Evolutionary conservation across 139 green algal genomes (phyloP).

Genomic region (Parachlorella kessleri): DNA sequence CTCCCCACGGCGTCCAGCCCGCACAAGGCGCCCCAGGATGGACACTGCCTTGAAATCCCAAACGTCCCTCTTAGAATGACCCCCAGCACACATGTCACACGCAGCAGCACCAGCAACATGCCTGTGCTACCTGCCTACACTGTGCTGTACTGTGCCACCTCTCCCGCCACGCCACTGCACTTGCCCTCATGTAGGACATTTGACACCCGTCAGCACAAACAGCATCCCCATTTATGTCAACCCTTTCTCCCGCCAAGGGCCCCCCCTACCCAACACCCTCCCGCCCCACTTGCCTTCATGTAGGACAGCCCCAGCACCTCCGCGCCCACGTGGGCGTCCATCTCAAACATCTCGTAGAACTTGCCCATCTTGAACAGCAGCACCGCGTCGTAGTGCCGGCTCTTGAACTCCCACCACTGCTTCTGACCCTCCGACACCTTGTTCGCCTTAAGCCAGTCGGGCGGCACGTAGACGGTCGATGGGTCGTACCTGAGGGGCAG

Average conservation of each 20-base stretch:
- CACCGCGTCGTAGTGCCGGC: conserved; percentile 83
- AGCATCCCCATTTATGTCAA: neutral
- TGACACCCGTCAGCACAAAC: neutral
- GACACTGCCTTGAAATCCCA: no score
- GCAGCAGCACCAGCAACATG: no score
- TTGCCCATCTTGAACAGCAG: conserved; percentile 96
- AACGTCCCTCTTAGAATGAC: no score
- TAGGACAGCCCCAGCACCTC: conserved; percentile 89
- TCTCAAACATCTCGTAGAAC: conserved; percentile 99
- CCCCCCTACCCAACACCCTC: neutral
- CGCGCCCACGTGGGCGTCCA: conserved; percentile 94
- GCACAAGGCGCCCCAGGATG: no score
- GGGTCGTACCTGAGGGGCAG: conserved; percentile 71
- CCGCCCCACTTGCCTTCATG: conserved; percentile 77
- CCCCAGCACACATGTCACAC: no score
- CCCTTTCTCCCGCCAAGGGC: neutral
- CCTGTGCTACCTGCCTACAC: no score
- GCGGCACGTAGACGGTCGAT: conserved; percentile 81
- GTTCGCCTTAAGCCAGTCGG: conserved; percentile 69
- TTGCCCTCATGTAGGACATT: no score
- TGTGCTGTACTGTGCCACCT: no score
- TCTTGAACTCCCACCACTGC: conserved; percentile 96
- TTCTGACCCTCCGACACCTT: conserved; percentile 84
- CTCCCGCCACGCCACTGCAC: no score
- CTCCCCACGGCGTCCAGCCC: no score